These are phyloP conservation scores for Venturia effusa DNA, from an alignment of 2,329 filamentous ascomycete genomes.

Conservation along the genomic window DNA sequence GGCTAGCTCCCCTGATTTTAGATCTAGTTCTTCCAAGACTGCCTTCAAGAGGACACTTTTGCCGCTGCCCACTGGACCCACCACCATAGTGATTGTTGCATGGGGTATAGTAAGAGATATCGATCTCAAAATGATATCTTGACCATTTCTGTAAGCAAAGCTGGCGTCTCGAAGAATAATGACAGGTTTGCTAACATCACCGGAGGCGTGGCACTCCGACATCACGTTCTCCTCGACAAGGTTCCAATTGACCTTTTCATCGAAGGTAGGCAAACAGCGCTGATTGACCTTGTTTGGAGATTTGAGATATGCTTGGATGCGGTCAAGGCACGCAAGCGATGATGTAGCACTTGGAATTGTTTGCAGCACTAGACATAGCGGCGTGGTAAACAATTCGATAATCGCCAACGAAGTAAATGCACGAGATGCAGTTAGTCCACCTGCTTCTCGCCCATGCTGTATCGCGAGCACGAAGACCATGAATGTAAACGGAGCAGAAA, in stretches of 20 bases:
- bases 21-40: constrained; percentile 15
- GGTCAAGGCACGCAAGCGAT: background rate
- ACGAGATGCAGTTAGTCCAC: background rate
- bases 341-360: background rate
- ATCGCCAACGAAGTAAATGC: background rate
- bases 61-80: constrained; percentile 18
- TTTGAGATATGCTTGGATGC: background rate
- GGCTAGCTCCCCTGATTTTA: constrained; percentile 11
- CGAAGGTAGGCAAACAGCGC: background rate
- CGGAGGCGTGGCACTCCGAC: background rate
- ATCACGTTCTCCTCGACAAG: background rate
- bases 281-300: background rate
- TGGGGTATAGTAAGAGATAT: background rate
- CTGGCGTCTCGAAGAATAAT: background rate
- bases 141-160: background rate
- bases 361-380: background rate
- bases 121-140: background rate
- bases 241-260: background rate
- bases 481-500: background rate
- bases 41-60: constrained; percentile 17
- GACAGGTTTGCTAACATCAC: background rate
- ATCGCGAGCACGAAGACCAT: background rate
- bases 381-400: background rate
- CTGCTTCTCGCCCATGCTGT: background rate
- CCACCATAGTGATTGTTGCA: constrained; percentile 12